Conservation (phyloP, 106 monocot genomes). For the Cymbidium sinense region DNA sequence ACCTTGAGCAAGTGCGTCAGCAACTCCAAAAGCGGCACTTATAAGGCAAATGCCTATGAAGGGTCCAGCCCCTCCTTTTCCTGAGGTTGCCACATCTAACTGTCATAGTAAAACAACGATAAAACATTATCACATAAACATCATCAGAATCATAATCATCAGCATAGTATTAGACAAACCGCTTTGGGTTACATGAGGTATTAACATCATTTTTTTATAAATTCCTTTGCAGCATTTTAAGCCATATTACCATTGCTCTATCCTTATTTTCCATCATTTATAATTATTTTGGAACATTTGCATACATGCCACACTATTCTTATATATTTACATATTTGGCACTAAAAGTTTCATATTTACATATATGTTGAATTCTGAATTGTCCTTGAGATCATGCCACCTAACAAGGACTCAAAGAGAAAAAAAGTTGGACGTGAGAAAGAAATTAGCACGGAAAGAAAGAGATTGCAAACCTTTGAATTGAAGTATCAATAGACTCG, state of each 20-base stretch:
- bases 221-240: not conserved
- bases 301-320: too few species aligned
- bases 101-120: not conserved
- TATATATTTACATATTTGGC: too few species aligned
- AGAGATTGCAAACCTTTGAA: too few species aligned
- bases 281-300: too few species aligned
- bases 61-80: conserved; percentile 30
- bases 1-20: conserved; percentile 54
- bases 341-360: too few species aligned
- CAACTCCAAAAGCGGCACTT: conserved; percentile 45
- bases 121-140: not conserved
- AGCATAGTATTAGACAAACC: not conserved
- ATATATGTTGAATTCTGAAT: too few species aligned
- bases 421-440: too few species aligned
- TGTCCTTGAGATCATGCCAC: too few species aligned
- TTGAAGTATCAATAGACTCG: too few species aligned
- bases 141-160: not conserved
- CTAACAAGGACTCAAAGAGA: too few species aligned
- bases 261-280: not conserved
- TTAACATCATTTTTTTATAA: not conserved
- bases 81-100: conserved; percentile 49
- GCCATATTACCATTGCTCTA: not conserved
- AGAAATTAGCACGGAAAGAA: too few species aligned
- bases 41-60: conserved; percentile 38
- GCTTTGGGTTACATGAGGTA: not conserved